Percentiles rank a stretch among this genome's conserved stretches.
phyloP scores from a whole-genome alignment of 805 yeast species.

The Jamesozyma lodderae region DNA sequence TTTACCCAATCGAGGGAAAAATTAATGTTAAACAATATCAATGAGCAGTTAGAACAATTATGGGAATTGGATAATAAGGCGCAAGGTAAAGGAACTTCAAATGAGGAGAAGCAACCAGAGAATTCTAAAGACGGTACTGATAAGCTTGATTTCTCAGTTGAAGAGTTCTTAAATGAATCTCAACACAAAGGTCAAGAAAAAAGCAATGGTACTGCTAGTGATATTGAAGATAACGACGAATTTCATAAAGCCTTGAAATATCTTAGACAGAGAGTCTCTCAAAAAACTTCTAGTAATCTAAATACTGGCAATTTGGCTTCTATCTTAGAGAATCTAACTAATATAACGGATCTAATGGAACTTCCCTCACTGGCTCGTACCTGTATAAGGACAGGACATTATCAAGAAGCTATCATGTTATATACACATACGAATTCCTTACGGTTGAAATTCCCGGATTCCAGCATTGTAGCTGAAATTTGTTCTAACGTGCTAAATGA shows the following conservation, averaged over 20 bases:
- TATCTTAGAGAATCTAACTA: conserved; percentile 55
- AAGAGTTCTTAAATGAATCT: conserved; percentile 7
- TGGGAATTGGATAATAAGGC: conserved; percentile 26
- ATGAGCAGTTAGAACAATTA: conserved; percentile 19
- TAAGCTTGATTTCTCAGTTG: conserved; percentile 2
- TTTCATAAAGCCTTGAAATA: conserved; percentile 25
- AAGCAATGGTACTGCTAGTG: neutral
- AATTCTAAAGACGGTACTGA: neutral
- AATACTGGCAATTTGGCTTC: conserved; percentile 23
- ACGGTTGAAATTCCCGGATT: conserved; percentile 52
- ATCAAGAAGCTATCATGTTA: conserved; percentile 81
- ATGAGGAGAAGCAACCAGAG: neutral
- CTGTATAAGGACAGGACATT: conserved; percentile 81
- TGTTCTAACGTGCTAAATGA: conserved; percentile 21
- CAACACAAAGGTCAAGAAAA: neutral
- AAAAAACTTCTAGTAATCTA: neutral
- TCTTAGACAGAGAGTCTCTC: conserved; percentile 14
- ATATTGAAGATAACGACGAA: conserved; percentile 19
- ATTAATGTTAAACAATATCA: conserved; percentile 12
- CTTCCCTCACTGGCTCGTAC: conserved; percentile 74
- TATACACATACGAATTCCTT: conserved; percentile 66
- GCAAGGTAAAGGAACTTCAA: neutral
- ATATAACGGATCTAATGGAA: conserved; percentile 68
- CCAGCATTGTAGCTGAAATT: conserved; percentile 24
- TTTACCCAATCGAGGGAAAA: conserved; percentile 19